A percentile compares a stretch with the other conserved stretches of the same genome.
Evolutionary conservation across 1,284 basidiomycete species (phyloP).

Genomic region (Sanghuangporus weigelae): DNA sequence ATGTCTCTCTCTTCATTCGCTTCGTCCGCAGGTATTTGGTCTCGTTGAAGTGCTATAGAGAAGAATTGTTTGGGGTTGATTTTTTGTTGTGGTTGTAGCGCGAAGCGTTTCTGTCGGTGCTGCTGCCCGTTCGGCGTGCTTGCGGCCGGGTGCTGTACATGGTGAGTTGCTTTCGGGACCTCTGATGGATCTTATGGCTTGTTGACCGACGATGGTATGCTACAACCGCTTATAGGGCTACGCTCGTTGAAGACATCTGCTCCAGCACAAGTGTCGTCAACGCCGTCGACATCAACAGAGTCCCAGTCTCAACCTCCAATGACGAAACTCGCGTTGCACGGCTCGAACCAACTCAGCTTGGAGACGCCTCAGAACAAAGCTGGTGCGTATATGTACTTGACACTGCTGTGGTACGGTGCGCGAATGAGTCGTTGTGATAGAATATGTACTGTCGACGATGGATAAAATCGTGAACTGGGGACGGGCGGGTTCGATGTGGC

Average conservation of each 20-base stretch:
- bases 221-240: conserved; percentile 31
- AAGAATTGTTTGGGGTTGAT: not conserved
- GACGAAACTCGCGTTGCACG: conserved; percentile 64
- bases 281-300: conserved; percentile 39
- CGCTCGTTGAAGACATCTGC: conserved; percentile 54
- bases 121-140: not conserved
- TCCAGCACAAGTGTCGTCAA: conserved; percentile 33
- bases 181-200: not conserved
- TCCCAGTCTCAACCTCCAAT: conserved; percentile 50
- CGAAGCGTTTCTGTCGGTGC: not conserved
- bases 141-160: conserved; percentile 6
- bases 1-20: conserved; percentile 11
- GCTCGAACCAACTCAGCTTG: conserved; percentile 80
- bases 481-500: conserved; percentile 98
- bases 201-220: not conserved
- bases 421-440: conserved; percentile 37
- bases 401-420: not conserved
- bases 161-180: not conserved
- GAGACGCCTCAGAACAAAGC: conserved; percentile 88
- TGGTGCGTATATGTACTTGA: conserved; percentile 47
- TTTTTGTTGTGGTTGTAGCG: not conserved
- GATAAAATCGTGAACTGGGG: conserved; percentile 99
- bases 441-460: conserved; percentile 93
- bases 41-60: not conserved
- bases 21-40: conserved; percentile 8